Evolutionary conservation across 2,329 filamentous ascomycete genomes (phyloP), one percentile per base, ranked within the genome.

Genomic region (Cordyceps farinosa): DNA sequence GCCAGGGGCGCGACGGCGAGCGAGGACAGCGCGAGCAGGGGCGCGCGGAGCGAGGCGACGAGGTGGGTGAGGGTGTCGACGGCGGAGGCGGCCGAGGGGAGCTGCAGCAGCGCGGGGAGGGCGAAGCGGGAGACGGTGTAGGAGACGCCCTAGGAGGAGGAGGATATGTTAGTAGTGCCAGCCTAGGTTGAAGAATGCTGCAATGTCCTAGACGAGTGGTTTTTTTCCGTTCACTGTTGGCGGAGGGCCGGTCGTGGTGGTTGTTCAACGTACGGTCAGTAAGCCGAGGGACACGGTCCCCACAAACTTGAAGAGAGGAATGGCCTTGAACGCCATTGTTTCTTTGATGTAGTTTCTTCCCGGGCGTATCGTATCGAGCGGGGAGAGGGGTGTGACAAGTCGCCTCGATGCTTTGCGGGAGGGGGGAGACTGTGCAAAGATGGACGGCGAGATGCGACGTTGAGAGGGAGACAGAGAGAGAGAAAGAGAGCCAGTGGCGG

Each of bases 271-370:
- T 85, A 96, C 92, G 65, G 92, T 97, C 75, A 96, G 79, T 63
- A 97, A 84, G 67, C 94, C 94, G 64, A 97, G 84, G 70, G 90
- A 94, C 68, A 96, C 86, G 58, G 92, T 96, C 72, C 94, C 94
- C 69, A 97, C 90, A 75, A 97, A 97, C 80, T 98, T 97, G 79
- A 90, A 87, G 75, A 90, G 79, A 62, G 91, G 88, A 72, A 97
- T 82, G 72, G 87, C 86, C 70, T 83, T 87, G 70, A 84, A 86
- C 70, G 86, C 82, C 85, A 92, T 90, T 76, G 73, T 69, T 65
- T 64, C 57, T 15, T 53, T 15, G 4, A 13, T 36, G 32, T 27
- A 30, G 11, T 10, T 55, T 29, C 17, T 17, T 15, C 5, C 8
- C 7, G 15, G 22, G 22, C 22, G 22, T 22, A 22, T 22, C 27